Evolutionary conservation across 345 rosid species (phyloP), one percentile per base, ranked within the genome.

Genomic region (Brassica carinata): DNA sequence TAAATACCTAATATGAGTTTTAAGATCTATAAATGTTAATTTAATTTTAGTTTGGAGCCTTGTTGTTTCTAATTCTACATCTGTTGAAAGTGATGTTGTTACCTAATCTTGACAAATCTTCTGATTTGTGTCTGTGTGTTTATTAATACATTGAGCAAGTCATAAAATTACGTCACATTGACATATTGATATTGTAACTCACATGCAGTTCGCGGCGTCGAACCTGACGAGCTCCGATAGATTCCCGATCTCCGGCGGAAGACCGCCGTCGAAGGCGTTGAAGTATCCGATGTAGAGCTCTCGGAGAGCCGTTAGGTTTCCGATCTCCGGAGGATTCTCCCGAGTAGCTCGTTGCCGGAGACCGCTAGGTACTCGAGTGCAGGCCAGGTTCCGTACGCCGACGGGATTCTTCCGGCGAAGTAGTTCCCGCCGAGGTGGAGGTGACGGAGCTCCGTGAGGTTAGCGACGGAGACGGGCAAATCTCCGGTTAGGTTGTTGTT

Each of bases 401-500:
- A 34, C 2, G 96, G 98, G 82, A 94, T 94, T 61, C 53, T 72
- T 19, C 96, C 97, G 29, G 64, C 2, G 80, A 92, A 94, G 77
- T 76, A 92, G 87, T 90, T 94, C 0, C 98, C 97, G 1, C 98
- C 97, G 26, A 92, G 90, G 76, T 94, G 96, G 19, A 92, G 77
- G 69, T 92, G 94, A 1, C 85, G 87, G 72, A 94, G 87, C 68
- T 82, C 79, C 0, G 88, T 84, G 43, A 92, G 75, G 14, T 85
- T 85, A 5, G 90, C 76, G 73, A 88, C 87, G 43, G 89, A 77
- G 18, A 85, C 26, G 23, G 97, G 98, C 34, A 94, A 83, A 29
- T 82, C 86, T 1, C 92, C 97, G 15, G 97, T 89, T 84, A 92
- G 77, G 76, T 94, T 94, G 85, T 94, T 94, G 85, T 94, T 92